Conservation (phyloP, 148 eudicot genomes). For the Gaultheria prostrata region DNA sequence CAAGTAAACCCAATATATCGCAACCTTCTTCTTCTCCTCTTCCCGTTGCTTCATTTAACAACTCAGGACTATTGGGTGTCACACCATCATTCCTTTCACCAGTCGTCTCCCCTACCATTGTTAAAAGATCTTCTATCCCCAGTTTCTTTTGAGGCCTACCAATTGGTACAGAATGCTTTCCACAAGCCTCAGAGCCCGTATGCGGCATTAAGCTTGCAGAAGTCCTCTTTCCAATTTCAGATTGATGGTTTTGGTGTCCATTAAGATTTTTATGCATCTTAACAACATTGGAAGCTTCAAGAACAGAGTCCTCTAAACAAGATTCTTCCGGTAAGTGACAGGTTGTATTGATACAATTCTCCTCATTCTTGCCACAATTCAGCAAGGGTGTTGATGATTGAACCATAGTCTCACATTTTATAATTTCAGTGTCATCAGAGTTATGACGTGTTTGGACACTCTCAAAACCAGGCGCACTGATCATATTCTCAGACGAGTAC, state of each 20-base stretch:
- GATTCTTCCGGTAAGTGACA: background rate
- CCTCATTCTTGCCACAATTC: background rate
- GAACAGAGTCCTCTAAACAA: background rate
- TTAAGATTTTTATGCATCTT: background rate
- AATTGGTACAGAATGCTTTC: background rate
- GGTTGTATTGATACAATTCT: background rate
- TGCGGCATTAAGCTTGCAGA: background rate
- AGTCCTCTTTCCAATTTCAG: background rate
- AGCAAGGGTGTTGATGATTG: background rate
- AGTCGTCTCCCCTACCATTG: slow-evolving; percentile 4
- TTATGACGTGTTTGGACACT: background rate
- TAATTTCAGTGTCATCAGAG: background rate
- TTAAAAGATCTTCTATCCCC: background rate
- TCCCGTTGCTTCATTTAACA: background rate
- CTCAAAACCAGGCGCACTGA: background rate
- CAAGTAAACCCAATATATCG: background rate
- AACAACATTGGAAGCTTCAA: slow-evolving; percentile 1
- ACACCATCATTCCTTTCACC: slow-evolving; percentile 5
- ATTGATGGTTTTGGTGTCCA: background rate
- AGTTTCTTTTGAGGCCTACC: background rate
- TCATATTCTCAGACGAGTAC: background rate
- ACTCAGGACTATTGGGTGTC: background rate
- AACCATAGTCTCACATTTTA: background rate
- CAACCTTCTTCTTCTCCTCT: background rate
- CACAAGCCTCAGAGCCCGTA: background rate